These are phyloP conservation scores for Heliocybe sulcata DNA, from an alignment of 1,284 basidiomycete species.

Conservation along the genomic window DNA sequence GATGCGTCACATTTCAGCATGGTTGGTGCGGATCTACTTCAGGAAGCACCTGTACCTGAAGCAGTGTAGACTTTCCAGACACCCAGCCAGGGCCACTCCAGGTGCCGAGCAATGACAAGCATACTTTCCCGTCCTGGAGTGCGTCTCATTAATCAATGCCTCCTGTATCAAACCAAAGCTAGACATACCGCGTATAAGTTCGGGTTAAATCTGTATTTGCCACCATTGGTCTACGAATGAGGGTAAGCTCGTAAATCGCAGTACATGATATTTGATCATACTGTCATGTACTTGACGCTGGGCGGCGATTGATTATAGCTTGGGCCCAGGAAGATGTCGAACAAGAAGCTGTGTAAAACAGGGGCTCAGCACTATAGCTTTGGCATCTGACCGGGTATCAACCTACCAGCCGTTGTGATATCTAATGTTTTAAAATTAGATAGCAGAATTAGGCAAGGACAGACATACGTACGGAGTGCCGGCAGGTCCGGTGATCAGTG, in stretches of 20 bases:
- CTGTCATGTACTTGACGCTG: slow-evolving; percentile 86
- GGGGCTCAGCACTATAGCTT: slow-evolving; percentile 8
- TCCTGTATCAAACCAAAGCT: not conserved
- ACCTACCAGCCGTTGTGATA: slow-evolving; percentile 79
- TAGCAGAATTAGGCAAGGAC: slow-evolving; percentile 4
- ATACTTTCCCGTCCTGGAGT: slow-evolving; percentile 81
- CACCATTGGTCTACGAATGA: slow-evolving; percentile 70
- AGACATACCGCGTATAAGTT: slow-evolving; percentile 77
- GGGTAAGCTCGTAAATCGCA: slow-evolving; percentile 3
- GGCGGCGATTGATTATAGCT: slow-evolving; percentile 79
- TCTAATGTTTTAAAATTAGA: slow-evolving; percentile 26
- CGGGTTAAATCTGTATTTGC: slow-evolving; percentile 85
- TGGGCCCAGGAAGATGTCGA: slow-evolving; percentile 86
- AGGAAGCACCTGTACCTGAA: slow-evolving; percentile 44
- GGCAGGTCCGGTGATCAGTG: slow-evolving; percentile 83
- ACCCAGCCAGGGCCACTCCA: slow-evolving; percentile 91
- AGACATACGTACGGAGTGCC: slow-evolving; percentile 72
- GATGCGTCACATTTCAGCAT: slow-evolving; percentile 3
- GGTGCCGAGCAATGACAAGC: slow-evolving; percentile 84
- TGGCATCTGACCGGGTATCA: slow-evolving; percentile 4
- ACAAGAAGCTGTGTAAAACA: slow-evolving; percentile 48
- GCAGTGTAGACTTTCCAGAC: slow-evolving; percentile 74
- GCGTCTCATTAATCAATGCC: slow-evolving; percentile 3
- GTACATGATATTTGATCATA: slow-evolving; percentile 24
- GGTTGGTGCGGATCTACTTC: not conserved